A percentile compares a stretch with the other conserved stretches of the same genome.
Evolutionary conservation across 2,329 filamentous ascomycete species (phyloP).

Genomic region (Fusarium globosum): DNA sequence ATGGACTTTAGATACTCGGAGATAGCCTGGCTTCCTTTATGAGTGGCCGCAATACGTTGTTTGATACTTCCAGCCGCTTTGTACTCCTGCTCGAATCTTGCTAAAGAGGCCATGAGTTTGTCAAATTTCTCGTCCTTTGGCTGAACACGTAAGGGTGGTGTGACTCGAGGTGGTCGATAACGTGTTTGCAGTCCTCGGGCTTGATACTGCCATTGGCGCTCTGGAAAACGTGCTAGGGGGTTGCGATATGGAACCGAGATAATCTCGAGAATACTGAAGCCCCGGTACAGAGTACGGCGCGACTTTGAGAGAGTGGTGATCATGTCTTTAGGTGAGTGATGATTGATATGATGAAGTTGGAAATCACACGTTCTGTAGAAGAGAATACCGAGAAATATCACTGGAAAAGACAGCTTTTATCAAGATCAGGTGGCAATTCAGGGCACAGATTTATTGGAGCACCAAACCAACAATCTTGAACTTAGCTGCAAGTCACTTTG

Average conservation of each 20-base stretch:
- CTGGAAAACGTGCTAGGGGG: not conserved
- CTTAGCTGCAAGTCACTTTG: not conserved
- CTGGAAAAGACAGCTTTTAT: not conserved
- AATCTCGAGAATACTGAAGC: not conserved
- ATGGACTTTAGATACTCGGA: not conserved
- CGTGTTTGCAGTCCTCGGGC: not conserved
- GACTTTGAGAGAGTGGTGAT: not conserved
- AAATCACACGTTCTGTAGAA: not conserved
- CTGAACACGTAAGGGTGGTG: not conserved
- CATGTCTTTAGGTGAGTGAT: not conserved
- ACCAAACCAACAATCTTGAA: not conserved
- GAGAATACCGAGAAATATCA: not conserved
- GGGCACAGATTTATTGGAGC: not conserved
- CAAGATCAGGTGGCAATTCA: not conserved
- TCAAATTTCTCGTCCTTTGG: not conserved
- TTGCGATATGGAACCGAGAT: not conserved
- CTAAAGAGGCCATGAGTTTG: not conserved
- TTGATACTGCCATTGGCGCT: not conserved
- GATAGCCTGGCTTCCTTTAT: not conserved
- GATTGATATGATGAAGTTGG: not conserved
- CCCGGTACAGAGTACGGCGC: not conserved
- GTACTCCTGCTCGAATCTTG: not conserved
- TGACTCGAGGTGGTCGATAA: not conserved
- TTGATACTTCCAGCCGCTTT: not conserved
- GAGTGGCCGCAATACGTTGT: not conserved